Percentiles rank a stretch among this genome's conserved stretches.
phyloP scores from a whole-genome alignment of 2,329 filamentous ascomycete species.

The Truncatella angustata region DNA sequence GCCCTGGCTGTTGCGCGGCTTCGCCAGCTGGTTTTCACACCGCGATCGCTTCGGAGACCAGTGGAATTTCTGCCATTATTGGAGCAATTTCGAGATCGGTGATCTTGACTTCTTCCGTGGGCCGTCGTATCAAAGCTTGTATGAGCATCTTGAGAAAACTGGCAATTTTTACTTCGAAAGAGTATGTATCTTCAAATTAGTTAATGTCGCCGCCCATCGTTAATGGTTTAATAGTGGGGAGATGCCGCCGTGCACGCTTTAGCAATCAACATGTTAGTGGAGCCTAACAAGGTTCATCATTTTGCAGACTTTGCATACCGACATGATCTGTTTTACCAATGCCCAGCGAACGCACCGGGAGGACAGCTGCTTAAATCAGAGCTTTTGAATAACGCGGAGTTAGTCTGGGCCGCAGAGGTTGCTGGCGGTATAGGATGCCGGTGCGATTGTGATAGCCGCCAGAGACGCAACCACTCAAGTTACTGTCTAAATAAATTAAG shows the following conservation, averaged over 20 bases:
- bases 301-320: constrained; percentile 43
- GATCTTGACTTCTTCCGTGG: constrained; percentile 42
- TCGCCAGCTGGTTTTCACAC: constrained; percentile 34
- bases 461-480: neutral
- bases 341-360: constrained; percentile 33
- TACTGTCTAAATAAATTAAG: constrained; percentile 5
- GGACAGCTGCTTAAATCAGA: constrained; percentile 32
- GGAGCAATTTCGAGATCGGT: constrained; percentile 47
- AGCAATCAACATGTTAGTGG: constrained; percentile 38
- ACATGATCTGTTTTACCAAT: constrained; percentile 32
- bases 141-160: constrained; percentile 35
- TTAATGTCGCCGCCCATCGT: too few species aligned
- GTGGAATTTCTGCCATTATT: constrained; percentile 45
- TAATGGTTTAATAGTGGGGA: constrained; percentile 35
- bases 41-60: constrained; percentile 36
- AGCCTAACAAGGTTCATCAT: constrained; percentile 39
- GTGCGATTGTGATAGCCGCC: constrained; percentile 4
- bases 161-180: constrained; percentile 43
- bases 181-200: constrained; percentile 26
- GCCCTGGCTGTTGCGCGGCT: constrained; percentile 37
- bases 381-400: constrained; percentile 23
- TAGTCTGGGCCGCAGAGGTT: neutral
- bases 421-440: constrained; percentile 5
- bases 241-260: constrained; percentile 43
- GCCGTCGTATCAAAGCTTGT: constrained; percentile 37